Evolutionary conservation across 768 basidiomycete genomes (phyloP), one percentile per base, ranked within the genome.

Genomic region (Butyriboletus loyo): DNA sequence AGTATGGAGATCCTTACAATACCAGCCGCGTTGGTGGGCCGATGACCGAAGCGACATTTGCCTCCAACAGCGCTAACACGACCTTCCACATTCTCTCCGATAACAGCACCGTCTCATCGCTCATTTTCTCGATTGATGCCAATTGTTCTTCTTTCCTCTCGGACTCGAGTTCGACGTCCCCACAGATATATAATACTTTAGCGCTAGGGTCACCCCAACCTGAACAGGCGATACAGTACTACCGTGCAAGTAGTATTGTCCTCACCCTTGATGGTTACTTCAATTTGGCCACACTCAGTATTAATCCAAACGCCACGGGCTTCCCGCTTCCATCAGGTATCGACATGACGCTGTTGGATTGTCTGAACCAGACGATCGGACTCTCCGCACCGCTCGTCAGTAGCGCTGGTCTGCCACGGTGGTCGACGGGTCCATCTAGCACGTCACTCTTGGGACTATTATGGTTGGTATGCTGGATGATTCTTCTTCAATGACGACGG

Each of bases 191-290:
- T 68, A 74, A 66, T 47, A 57, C 54, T 1, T 65, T 66, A 17
- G 58, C 56, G 21, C 56, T 69, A 3, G 57, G 57, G 3, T 56
- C 52, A 2, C 71, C 73, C 13, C 61, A 62, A 35, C 80, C 84
- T 0, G 79, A 83, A 57, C 78, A 85, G 59, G 77, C 75, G 0
- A 58, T 86, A n/a, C 80, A 87, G 52, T 88, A 87, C 64, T 88
- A 83, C 60, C 82, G 86, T 28, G 80, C 83, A 2, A 84, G 83
- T 60, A 84, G 78, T 40, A 75, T 85, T 34, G 79, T 77, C 2
- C 72, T 87, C 24, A 77, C 83, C 1, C 70, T 87, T 4, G 81
- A 87, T 49, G 81, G 81, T 0, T 87, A 87, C 62, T 86, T 87
- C 59, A 78, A 87, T 55, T 82, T 83, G 0, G 80, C 75, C 7